Evolutionary conservation across 2,329 filamentous ascomycete genomes (phyloP).

Genomic region (Podosphaera fusca): DNA sequence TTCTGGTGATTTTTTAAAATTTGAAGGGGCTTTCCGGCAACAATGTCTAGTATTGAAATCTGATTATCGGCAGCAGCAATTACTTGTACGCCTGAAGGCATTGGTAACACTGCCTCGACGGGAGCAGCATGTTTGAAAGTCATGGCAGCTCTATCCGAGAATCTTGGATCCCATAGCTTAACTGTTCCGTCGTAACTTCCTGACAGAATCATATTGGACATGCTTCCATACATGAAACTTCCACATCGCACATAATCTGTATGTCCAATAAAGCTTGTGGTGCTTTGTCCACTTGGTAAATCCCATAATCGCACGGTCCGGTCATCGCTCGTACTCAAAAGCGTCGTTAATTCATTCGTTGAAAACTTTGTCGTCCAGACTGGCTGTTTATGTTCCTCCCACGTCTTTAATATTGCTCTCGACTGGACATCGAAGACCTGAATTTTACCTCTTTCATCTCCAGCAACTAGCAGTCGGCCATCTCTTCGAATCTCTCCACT

Average conservation of each 20-base stretch:
- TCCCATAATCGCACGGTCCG: constrained; percentile 88
- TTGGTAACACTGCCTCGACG: constrained; percentile 68
- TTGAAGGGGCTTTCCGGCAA: constrained; percentile 70
- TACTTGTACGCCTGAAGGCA: constrained; percentile 68
- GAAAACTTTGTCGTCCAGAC: constrained; percentile 85
- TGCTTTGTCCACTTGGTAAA: constrained; percentile 55
- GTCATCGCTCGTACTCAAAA: constrained; percentile 84
- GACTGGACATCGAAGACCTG: constrained; percentile 89
- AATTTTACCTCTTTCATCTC: constrained; percentile 75
- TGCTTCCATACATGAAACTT: constrained; percentile 54
- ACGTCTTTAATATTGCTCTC: constrained; percentile 81
- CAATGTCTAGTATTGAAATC: constrained; percentile 77
- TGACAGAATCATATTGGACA: constrained; percentile 53
- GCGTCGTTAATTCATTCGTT: constrained; percentile 60
- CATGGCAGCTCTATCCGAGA: constrained; percentile 51
- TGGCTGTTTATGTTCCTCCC: constrained; percentile 82
- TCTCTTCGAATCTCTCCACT: constrained; percentile 75
- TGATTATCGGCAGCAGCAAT: constrained; percentile 67
- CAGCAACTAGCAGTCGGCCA: constrained; percentile 70
- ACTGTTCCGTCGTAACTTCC: constrained; percentile 92
- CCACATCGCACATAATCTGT: constrained; percentile 80
- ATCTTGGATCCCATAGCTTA: constrained; percentile 74
- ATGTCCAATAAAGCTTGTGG: constrained; percentile 63
- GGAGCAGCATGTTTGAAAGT: constrained; percentile 85
- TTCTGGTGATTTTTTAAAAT: constrained; percentile 91